These are phyloP conservation scores for Drechslerella stenobrocha DNA, from an alignment of 2,329 filamentous ascomycete species.

Conservation along the genomic window DNA sequence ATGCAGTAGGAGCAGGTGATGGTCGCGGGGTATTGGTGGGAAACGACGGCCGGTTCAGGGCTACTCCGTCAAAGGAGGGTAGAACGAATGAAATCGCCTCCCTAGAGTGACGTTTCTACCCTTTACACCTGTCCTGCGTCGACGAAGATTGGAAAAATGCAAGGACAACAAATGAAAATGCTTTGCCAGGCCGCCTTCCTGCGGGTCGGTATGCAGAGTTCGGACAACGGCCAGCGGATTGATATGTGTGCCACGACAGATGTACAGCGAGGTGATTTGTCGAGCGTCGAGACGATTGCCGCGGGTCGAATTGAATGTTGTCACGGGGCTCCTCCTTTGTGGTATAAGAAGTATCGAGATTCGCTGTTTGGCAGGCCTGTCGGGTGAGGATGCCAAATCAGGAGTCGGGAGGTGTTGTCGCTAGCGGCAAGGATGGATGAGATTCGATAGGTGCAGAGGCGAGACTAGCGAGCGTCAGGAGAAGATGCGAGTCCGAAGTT, in stretches of 20 bases:
- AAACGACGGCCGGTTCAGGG: constrained; percentile 27
- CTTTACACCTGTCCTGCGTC: constrained; percentile 41
- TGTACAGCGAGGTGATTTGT: constrained; percentile 39
- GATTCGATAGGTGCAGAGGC: constrained; percentile 1
- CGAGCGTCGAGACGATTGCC: constrained; percentile 11
- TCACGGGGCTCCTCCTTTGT: neutral
- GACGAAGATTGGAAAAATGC: constrained; percentile 14
- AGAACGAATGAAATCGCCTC: constrained; percentile 46
- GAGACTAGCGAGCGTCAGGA: neutral
- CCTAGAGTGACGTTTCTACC: constrained; percentile 42
- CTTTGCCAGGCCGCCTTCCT: constrained; percentile 13
- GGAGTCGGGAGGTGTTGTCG: neutral
- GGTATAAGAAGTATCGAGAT: constrained; percentile 2
- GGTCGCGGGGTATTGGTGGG: constrained; percentile 8
- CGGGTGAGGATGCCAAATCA: neutral
- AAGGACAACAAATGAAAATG: constrained; percentile 24
- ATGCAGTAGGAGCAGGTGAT: neutral
- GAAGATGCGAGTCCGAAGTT: neutral
- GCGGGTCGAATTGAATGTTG: neutral
- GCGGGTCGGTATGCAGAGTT: constrained; percentile 22
- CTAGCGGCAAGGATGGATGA: neutral
- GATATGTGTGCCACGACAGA: constrained; percentile 37
- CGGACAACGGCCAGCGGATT: constrained; percentile 17
- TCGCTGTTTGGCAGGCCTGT: neutral
- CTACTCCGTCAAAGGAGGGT: constrained; percentile 48